Base-by-base conservation (phyloP, 2,329 filamentous ascomycete species). In the Botryotinia calthae region DNA sequence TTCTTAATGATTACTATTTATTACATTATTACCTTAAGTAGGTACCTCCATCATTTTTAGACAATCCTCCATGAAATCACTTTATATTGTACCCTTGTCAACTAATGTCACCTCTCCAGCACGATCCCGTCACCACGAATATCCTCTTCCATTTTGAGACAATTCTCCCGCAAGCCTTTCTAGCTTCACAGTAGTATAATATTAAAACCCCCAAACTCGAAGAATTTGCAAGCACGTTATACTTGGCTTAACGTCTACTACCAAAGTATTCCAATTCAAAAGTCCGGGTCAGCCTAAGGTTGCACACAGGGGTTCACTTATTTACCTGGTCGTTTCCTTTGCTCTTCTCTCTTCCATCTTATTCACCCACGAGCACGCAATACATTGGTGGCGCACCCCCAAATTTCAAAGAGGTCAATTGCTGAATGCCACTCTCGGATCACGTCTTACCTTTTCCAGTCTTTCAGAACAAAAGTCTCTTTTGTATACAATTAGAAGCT, bases 291-390 rank as follows among this genome's bases (percentile, higher is more conserved):
- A 31, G 42, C 31, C 56, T 18, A 63, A 28, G 31, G 58, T 40
- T 28, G 31, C 34, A 72, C 34, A 67, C 62, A 67, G 58, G 51
- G 70, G 40, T 59, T 67, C 28, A 56, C 22, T 34, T 59, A 44
- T 46, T 66, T 72, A 22, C 34, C 46, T 42, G n/a, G 18, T 12
- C 44, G 44, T 56, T 28, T 64, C 37, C 37, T 65, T 58, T 37
- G n/a, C 46, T 37, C 20, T 67, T 71, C 37, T 56, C 42, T 72
- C 62, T 72, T 67, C 44, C 61, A 72, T 67, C 70, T 67, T 72
- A 72, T 67, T 67, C 62, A 67, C 40, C 51, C 51, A 37, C 61
- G 70, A 72, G 71, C 71, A 72, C 71, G 71, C 71, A 61, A 72
- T 72, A 62, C 44, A 69, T 69, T 62, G 44, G 64, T 72, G 71